Evolutionary conservation across 345 rosid species (phyloP), one percentile per base, ranked within the genome.

Genomic region (Jatropha curcas): DNA sequence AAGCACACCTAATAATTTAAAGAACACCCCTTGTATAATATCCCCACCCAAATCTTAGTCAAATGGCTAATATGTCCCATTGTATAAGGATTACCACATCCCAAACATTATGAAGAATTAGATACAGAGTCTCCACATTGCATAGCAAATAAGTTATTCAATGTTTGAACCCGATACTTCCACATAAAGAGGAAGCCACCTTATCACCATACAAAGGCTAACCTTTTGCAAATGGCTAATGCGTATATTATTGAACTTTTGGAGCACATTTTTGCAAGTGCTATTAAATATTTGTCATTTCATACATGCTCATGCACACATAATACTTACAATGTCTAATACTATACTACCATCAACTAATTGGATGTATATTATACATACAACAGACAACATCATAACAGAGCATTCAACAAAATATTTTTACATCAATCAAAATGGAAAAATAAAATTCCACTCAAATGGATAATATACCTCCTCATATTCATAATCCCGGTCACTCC

Each of bases 401-500:
- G 45, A 9, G 12, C 45, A 33, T 48, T 66, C n/a, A 48, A 17
- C 22, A 48, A 48, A 16, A 48, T n/a, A 48, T 48, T 48, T 48
- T 48, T 14, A 17, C n/a, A 9, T 17, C 20, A 34, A 16, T 28
- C 6, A 20, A 30, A 51, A n/a, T 28, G 2, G 57, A 25, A 60
- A n/a, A 13, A 63, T 34, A 13, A 53, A 39, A 11, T 48, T 60
- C 46, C 20, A 64, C 46, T 52, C 20, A 19, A 19, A 70, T 30
- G 17, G 20, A 45, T 30, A 52, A 11, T 24, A 55, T 75, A 93
- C 99, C 92, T 96, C 99, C 27, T 91, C 97, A 39, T 96, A 96
- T 1, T 58, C 37, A 79, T 96, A 96, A 75, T 93, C 99, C 50
- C 98, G 93, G 53, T 93, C 95, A 77, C 81, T 90, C 71, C 94